These are phyloP conservation scores for Ichthyophthirius multifiliis DNA, from an alignment of 169 alveolate genomes.

Conservation along the genomic window DNA sequence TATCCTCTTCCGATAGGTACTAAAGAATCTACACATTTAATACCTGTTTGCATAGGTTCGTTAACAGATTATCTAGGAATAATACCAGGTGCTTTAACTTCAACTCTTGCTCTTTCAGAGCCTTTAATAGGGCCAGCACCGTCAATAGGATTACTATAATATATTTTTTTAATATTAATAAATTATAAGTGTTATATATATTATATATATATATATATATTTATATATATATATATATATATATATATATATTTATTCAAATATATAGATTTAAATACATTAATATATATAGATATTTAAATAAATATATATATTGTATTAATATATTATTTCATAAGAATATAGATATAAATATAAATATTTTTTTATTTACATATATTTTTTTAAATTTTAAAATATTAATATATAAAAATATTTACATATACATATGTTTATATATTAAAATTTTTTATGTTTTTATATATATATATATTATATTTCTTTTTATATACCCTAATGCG, in stretches of 20 bases:
- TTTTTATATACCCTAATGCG: slow-evolving; percentile 82
- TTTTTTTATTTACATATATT: too few species aligned
- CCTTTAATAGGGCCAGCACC: slow-evolving; percentile 92
- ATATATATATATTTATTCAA: too few species aligned
- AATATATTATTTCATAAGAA: too few species aligned
- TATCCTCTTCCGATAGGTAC: slow-evolving; percentile 99
- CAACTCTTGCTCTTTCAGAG: slow-evolving; percentile 91
- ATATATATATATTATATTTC: background rate
- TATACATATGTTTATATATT: too few species aligned
- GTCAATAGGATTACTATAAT: slow-evolving; percentile 92
- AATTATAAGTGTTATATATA: background rate
- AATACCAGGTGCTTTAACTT: slow-evolving; percentile 98
- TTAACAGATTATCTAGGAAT: slow-evolving; percentile 95
- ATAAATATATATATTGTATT: too few species aligned
- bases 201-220: background rate
- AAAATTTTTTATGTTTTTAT: too few species aligned
- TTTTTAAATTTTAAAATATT: too few species aligned
- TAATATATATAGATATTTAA: too few species aligned
- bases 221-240: too few species aligned
- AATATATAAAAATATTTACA: too few species aligned
- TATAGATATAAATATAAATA: too few species aligned
- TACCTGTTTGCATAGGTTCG: slow-evolving; percentile 97
- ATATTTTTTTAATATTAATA: background rate
- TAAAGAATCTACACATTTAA: slow-evolving; percentile 95
- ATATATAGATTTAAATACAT: too few species aligned